Evolutionary conservation across 352 stramenopile species (phyloP), one percentile per base, ranked within the genome.

Genomic region (Ophiocytium majus): DNA sequence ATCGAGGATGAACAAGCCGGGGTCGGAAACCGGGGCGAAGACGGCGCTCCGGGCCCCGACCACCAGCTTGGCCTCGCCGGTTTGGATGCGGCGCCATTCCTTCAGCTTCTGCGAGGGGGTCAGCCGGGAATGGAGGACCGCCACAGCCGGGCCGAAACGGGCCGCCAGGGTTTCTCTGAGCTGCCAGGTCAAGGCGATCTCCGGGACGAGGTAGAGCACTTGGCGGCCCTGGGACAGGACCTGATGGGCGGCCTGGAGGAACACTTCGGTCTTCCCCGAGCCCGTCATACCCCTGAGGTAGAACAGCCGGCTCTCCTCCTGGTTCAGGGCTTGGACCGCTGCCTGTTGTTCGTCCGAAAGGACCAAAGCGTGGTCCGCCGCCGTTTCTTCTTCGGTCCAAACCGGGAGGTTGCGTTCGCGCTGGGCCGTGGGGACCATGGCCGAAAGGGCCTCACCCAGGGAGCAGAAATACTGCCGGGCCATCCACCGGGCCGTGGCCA

Each of bases 271-370:
- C 28, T 71, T 71, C 28, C 57, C 57, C 19, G 19, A 23, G 57
- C 57, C 57, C 23, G 57, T 71, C 57, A 71, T 28, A 71, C 57
- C 57, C n/a, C n/a, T n/a, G n/a, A n/a, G n/a, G n/a, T n/a, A n/a
- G n/a, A n/a, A n/a, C n/a, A n/a, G n/a, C n/a, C n/a, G n/a, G n/a
- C n/a, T n/a, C n/a, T n/a, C n/a, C n/a, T n/a, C n/a, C n/a, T n/a
- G n/a, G n/a, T n/a, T n/a, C n/a, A n/a, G n/a, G n/a, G n/a, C n/a
- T n/a, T n/a, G n/a, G n/a, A n/a, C n/a, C n/a, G n/a, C n/a, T n/a
- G n/a, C n/a, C n/a, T n/a, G n/a, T n/a, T n/a, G n/a, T n/a, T n/a
- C n/a, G n/a, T n/a, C n/a, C n/a, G n/a, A n/a, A n/a, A n/a, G n/a
- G n/a, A n/a, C n/a, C n/a, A n/a, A n/a, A n/a, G n/a, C n/a, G n/a